Evolutionary conservation across 768 basidiomycete species (phyloP).

Genomic region (Hericium rajendrae): DNA sequence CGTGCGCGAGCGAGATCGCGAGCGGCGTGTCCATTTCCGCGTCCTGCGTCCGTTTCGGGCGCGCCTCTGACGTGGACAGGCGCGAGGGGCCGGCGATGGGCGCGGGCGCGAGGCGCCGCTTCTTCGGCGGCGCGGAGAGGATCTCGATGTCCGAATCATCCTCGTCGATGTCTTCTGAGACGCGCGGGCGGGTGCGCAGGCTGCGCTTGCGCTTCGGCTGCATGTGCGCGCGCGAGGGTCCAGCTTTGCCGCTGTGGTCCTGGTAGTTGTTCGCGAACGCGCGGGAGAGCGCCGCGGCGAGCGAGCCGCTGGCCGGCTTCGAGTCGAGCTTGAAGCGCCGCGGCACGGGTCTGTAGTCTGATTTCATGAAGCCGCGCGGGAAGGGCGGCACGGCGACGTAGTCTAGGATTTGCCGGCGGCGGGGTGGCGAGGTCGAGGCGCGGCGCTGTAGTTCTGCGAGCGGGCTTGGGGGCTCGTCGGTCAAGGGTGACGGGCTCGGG

Average conservation of each 20-base stretch:
- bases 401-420: background rate
- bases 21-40: too few species aligned
- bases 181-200: too few species aligned
- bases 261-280: slow-evolving; percentile 2
- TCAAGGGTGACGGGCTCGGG: background rate
- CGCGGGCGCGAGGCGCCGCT: background rate
- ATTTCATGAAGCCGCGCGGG: background rate
- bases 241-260: background rate
- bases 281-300: background rate
- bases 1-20: background rate
- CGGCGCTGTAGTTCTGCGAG: background rate
- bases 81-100: background rate
- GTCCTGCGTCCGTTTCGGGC: too few species aligned
- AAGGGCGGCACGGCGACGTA: background rate
- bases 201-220: too few species aligned
- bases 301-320: background rate
- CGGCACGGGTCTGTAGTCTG: background rate
- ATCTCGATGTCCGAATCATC: too few species aligned
- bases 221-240: background rate
- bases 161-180: too few species aligned
- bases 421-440: background rate
- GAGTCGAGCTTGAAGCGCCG: background rate
- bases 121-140: background rate
- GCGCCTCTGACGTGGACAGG: background rate
- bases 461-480: background rate